Conservation (phyloP, 2,329 filamentous ascomycete species). For the Microcyclospora pomicola region DNA sequence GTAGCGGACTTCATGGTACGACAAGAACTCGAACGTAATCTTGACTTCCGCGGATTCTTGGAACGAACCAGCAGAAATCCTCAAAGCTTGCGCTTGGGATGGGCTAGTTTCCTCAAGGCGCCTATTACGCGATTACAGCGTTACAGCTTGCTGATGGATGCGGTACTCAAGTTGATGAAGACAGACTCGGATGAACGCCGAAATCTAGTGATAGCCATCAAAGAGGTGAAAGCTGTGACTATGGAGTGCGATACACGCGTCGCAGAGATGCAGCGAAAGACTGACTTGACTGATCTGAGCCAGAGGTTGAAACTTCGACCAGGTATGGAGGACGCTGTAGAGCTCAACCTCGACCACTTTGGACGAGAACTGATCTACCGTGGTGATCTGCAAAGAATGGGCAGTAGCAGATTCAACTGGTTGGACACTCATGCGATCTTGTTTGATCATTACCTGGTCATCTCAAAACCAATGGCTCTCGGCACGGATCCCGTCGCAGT, state of each 20-base stretch:
- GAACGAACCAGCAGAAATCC: conserved; percentile 67
- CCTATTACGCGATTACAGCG: conserved; percentile 87
- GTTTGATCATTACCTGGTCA: conserved; percentile 91
- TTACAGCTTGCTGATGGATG: conserved; percentile 70
- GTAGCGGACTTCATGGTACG: conserved; percentile 71
- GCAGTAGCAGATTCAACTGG: conserved; percentile 80
- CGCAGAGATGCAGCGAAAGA: conserved; percentile 81
- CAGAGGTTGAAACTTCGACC: conserved; percentile 73
- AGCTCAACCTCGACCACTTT: conserved; percentile 85
- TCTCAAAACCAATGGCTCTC: conserved; percentile 61
- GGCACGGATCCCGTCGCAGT: conserved; percentile 59
- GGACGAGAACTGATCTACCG: conserved; percentile 79
- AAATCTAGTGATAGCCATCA: conserved; percentile 70
- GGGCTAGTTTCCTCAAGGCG: conserved; percentile 87
- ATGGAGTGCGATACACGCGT: conserved; percentile 85
- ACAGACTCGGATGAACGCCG: conserved; percentile 80
- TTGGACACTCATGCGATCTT: conserved; percentile 86
- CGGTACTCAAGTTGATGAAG: conserved; percentile 70
- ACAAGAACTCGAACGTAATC: conserved; percentile 70
- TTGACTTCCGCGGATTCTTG: conserved; percentile 74
- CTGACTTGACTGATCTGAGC: conserved; percentile 72
- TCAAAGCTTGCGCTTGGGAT: conserved; percentile 68
- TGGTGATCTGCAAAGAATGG: conserved; percentile 79
- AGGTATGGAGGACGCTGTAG: conserved; percentile 68
- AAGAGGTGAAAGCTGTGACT: conserved; percentile 82